phyloP scores from a whole-genome alignment of 2,329 filamentous ascomycete species.

The Colletotrichum tanaceti region DNA sequence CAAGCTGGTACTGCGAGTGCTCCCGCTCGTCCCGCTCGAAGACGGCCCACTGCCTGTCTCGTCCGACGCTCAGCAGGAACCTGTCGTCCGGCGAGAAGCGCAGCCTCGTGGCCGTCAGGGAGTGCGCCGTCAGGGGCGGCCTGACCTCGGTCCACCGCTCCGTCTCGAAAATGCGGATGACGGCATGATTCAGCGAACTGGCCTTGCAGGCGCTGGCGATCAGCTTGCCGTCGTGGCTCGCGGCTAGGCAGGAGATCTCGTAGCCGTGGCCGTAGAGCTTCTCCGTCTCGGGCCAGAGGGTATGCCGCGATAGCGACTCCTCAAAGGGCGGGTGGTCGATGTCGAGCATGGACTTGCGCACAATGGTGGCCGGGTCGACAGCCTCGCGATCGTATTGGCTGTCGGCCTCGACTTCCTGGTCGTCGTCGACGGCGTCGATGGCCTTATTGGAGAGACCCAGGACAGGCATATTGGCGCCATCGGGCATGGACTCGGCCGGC shows the following conservation, averaged over 20 bases:
- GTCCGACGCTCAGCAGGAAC: conserved; percentile 85
- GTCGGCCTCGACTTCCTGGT: conserved; percentile 57
- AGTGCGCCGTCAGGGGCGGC: conserved; percentile 85
- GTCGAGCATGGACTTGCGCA: conserved; percentile 71
- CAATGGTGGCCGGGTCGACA: conserved; percentile 65
- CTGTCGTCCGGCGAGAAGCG: conserved; percentile 81
- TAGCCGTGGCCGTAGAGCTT: conserved; percentile 99
- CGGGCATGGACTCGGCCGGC: conserved; percentile 69
- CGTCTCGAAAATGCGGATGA: conserved; percentile 92
- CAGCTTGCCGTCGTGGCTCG: conserved; percentile 77
- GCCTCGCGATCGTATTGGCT: conserved; percentile 64
- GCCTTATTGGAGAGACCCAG: conserved; percentile 97
- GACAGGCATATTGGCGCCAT: conserved; percentile 94
- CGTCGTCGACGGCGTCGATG: conserved; percentile 69
- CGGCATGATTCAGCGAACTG: conserved; percentile 91
- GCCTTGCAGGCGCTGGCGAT: conserved; percentile 94
- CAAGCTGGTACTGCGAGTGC: conserved; percentile 63
- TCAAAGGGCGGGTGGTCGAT: conserved; percentile 84
- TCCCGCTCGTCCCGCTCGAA: conserved; percentile 67
- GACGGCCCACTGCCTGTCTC: conserved; percentile 91
- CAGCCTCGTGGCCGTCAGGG: conserved; percentile 85
- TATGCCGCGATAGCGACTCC: conserved; percentile 88
- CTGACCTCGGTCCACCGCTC: conserved; percentile 87
- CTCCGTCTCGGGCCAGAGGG: conserved; percentile 94
- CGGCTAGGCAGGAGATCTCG: conserved; percentile 89